phyloP scores from a whole-genome alignment of 352 stramenopile species.

The Phytophthora uliginosa region DNA sequence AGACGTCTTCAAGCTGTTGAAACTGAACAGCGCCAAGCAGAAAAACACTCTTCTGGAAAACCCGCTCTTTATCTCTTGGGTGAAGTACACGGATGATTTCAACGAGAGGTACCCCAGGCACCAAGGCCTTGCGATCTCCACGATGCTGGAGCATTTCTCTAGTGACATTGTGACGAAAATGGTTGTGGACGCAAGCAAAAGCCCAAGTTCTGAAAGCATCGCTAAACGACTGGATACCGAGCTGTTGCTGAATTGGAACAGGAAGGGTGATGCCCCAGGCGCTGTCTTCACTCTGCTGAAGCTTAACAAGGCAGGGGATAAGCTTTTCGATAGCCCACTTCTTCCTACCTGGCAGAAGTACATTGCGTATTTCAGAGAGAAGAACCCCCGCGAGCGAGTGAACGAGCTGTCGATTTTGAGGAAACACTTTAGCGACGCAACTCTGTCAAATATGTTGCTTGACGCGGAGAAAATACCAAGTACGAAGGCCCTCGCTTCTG shows the following conservation, averaged over 20 bases:
- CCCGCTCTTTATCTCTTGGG: background rate
- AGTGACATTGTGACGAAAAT: background rate
- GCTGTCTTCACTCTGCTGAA: background rate
- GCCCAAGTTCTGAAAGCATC: background rate
- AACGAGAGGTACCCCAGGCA: background rate
- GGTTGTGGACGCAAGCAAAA: background rate
- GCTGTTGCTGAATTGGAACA: background rate
- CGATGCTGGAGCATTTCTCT: background rate
- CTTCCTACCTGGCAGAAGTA: background rate
- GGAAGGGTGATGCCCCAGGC: background rate
- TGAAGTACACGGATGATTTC: background rate
- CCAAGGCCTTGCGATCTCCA: background rate
- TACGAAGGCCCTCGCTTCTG: conserved; percentile 2
- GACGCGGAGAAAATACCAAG: background rate
- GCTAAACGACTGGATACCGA: background rate
- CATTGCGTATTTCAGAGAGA: background rate
- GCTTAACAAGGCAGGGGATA: background rate
- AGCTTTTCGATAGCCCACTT: background rate
- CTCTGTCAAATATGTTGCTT: background rate
- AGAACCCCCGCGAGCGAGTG: background rate
- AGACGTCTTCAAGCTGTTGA: conserved; percentile 1
- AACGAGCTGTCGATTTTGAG: background rate
- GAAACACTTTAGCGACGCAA: background rate
- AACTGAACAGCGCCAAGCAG: background rate
- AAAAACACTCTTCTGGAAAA: background rate